Base-by-base conservation (phyloP, 2,329 filamentous ascomycete species). In the Acephala macrosclerotiorum region DNA sequence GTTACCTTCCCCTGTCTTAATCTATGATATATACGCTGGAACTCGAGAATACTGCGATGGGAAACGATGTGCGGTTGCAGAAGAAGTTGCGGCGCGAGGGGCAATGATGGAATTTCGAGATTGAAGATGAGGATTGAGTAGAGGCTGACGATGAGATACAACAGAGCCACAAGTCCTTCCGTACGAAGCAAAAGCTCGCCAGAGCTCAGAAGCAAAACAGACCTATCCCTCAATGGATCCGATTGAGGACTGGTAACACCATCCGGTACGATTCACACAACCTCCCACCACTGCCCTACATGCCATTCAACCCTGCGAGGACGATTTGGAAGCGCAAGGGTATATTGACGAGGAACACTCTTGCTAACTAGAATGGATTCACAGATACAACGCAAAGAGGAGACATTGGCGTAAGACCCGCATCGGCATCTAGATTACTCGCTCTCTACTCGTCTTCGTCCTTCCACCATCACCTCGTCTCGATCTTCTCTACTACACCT, bases 181-280 rank as follows among this genome's bases (percentile, higher is more conserved):
- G 94, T 84, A 97, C 94, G 86, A 99, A 99, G 94, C 92, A 96
- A 86, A 99, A 99, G 96, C 94, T 99, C 87, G 96, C 96, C 82
- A 97, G 95, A 89, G 96, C 96, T 82, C 95, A 98, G 89, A 98
- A 97, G 91, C 95, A 98, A 89, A 99, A 99, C 91, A 92, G 96
- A 83, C 96, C 96, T 78, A 97, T 99, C 83, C 96, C 96, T 75
- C 96, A 99, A 89, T 99, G 96, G 96, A 98, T 99, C 83, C 92
- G 96, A 82, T 90, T 99, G 80, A 91, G 95, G 83, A 98, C 96
- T 79, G 91, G 90, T 85, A 99, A 99, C 91, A 97, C 94, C 85
- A 97, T 99, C 87, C 92, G 95, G 96, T 99, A 93, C 68, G 64
- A 53, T 58, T 56, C 57, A 42, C 55, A 64, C 65, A 22, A 56